Base-by-base conservation (phyloP, 805 yeast genomes). In the Candida yuanshanica region DNA sequence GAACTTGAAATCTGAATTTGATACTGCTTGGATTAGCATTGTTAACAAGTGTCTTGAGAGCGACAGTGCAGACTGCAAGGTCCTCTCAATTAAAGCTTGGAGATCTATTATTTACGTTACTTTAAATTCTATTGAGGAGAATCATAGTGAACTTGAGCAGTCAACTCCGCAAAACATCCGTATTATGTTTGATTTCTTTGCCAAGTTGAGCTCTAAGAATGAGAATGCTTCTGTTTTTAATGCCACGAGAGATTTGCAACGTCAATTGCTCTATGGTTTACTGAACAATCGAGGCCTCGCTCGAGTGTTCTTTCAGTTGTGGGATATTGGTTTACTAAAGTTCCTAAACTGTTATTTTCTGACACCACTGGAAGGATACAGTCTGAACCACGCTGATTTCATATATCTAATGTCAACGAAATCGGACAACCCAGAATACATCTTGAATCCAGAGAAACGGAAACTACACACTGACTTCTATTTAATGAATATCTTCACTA, bases 31-130 rank as follows among this genome's bases (percentile, higher is more conserved):
- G 48, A 9, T 47, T 3, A 16, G 18, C 4, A 11, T 44, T 16
- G 11, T 16, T 8, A 16, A 27, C 11, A 24, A 18, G 5, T 43
- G 44, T 20, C 35, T 8, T 18, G 22, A 31, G 2, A n/a, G 14
- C 33, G 18, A 18, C 14, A 21, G 17, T 27, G 25, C 38, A 13
- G 46, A 45, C 9, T 26, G 35, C n/a, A 46, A 38, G 20, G 24
- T 32, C 8, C 2, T 37, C 13, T 50, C 42, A 4, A 13, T 51
- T 14, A 41, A 27, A 14, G 12, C 47, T 6, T 51, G 55, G 55
- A 47, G 50, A 27, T 49, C 36, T 1, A 16, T 52, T 4, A 22
- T 50, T 7, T 46, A 46, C 22, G 37, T 46, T 7, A 13, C 35
- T 20, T 20, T 34, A 6, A 45, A 43, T 21, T 32, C 44, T 2